These are phyloP conservation scores for Murraya paniculata DNA, from an alignment of 345 rosid genomes.

Conservation along the genomic window DNA sequence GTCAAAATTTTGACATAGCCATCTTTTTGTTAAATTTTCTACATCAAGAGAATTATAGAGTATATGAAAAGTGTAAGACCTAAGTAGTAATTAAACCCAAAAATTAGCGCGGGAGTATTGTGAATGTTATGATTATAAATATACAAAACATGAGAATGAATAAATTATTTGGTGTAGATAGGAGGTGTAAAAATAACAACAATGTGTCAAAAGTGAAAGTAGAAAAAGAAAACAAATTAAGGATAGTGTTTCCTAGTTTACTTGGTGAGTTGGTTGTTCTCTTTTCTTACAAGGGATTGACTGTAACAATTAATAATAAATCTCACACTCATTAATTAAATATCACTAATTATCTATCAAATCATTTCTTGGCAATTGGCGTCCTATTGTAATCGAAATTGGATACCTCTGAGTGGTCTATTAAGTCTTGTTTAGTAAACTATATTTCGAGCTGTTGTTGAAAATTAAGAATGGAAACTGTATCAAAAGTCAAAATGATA, in stretches of 20 bases:
- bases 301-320: conserved; percentile 6
- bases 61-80: too few species aligned
- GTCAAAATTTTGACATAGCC: too few species aligned
- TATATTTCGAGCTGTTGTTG: background rate
- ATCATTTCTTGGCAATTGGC: background rate
- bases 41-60: too few species aligned
- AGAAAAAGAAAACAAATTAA: background rate
- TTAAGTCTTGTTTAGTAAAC: conserved; percentile 13
- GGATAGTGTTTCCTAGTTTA: background rate
- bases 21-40: too few species aligned
- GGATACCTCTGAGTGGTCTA: background rate
- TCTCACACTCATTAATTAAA: background rate
- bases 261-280: conserved; percentile 25
- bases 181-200: background rate
- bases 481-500: conserved; percentile 18
- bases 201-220: background rate
- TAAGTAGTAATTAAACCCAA: too few species aligned
- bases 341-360: background rate
- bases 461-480: background rate
- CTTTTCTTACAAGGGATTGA: conserved; percentile 49
- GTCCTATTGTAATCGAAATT: background rate
- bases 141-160: too few species aligned
- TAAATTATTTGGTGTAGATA: too few species aligned
- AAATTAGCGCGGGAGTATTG: too few species aligned
- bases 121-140: too few species aligned